A percentile compares a stretch with the other conserved stretches of the same genome.
phyloP scores from a whole-genome alignment of 495 filamentous ascomycete genomes.

The Lasiosphaeris hirsuta region DNA sequence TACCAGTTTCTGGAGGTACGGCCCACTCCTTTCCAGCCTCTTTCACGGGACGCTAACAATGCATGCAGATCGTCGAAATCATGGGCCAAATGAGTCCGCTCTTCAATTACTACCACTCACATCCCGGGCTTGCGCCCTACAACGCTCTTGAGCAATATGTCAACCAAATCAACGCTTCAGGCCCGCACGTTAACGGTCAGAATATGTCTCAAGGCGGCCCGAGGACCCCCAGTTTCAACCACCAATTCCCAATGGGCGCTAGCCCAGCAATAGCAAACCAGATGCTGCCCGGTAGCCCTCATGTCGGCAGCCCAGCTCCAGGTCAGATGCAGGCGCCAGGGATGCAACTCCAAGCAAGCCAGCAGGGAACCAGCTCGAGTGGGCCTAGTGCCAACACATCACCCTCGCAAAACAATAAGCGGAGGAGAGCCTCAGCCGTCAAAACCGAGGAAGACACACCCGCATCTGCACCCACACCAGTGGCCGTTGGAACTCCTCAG shows the following conservation, averaged over 20 bases:
- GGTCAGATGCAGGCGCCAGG: constrained; percentile 58
- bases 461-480: constrained; percentile 44
- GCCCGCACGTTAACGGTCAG: constrained; percentile 41
- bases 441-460: constrained; percentile 67
- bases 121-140: constrained; percentile 57
- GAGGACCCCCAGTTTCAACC: constrained; percentile 46
- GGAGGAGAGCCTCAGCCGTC: constrained; percentile 70
- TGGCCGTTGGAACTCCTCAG: constrained; percentile 37
- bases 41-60: constrained; percentile 3
- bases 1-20: constrained; percentile 68
- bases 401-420: constrained; percentile 74
- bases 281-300: constrained; percentile 59
- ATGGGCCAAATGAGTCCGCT: constrained; percentile 70
- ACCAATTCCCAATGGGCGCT: constrained; percentile 48
- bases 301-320: constrained; percentile 56
- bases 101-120: constrained; percentile 57
- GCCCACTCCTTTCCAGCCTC: not conserved
- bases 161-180: constrained; percentile 32
- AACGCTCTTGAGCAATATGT: constrained; percentile 62
- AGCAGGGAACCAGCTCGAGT: constrained; percentile 67
- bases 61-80: constrained; percentile 62
- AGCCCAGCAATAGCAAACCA: constrained; percentile 54
- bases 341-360: constrained; percentile 71
- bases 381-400: constrained; percentile 81
- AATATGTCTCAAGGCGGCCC: constrained; percentile 37